Base-by-base conservation (phyloP, 148 eudicot genomes). In the Camellia sinensis region DNA sequence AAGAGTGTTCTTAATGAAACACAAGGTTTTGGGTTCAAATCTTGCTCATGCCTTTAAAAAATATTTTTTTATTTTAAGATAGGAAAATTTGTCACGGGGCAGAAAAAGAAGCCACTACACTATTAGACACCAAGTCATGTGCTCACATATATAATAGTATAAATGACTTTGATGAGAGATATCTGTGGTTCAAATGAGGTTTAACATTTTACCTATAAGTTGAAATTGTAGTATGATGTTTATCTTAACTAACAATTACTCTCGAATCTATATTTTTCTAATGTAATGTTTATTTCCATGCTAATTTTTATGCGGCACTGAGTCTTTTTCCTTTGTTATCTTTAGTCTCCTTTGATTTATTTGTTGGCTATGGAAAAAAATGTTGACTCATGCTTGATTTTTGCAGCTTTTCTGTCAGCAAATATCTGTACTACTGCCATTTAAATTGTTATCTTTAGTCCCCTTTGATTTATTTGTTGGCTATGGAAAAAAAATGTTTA, bases 331-430 rank as follows among this genome's bases (percentile, higher is more conserved):
- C 14, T 13, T 41, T 50, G 14, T 18, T 54, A 29, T 12, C n/a
- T 71, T 44, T 73, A 52, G 21, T 56, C 22, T 0, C 60, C 76
- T 6, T 29, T 5, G 37, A 15, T 15, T 4, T 56, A 40, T 56
- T 71, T 59, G 6, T 71, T 52, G 41, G 75, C 60, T 5, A 21
- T 71, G 60, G 60, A 52, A 12, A 18, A 7, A 22, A 37, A 22
- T 73, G 6, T 5, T 1, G 7, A 4, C 6, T 17, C 46, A 48
- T 61, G 59, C 3, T 13, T n/a, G 7, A 48, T 9, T 56, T 22
- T 54, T 73, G 76, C 63, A 15, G 54, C 13, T 73, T 73, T 54
- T 50, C 75, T 37, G 45, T 73, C 29, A 9, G 76, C 14, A 18
- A 56, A 56, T 15, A 21, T 37, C 17, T 54, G 60, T 52, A n/a